These are phyloP conservation scores for Metschnikowia matae DNA, from an alignment of 805 yeast species.

Conservation along the genomic window DNA sequence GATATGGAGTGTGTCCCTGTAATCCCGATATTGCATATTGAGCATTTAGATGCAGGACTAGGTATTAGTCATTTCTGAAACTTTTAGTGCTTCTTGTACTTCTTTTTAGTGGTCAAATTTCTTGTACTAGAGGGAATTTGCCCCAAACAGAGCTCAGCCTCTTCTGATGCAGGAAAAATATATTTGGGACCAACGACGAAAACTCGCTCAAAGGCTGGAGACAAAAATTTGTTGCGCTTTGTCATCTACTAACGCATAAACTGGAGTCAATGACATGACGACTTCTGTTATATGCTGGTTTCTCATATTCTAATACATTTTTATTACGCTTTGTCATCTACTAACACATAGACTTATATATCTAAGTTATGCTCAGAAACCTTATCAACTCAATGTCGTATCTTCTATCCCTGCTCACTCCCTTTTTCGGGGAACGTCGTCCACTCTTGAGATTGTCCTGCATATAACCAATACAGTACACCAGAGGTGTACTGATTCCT, in stretches of 20 bases:
- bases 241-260: too few species aligned
- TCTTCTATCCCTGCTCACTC: too few species aligned
- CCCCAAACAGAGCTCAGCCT: background rate
- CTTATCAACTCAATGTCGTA: too few species aligned
- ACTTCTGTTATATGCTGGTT: too few species aligned
- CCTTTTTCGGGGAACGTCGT: too few species aligned
- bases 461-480: too few species aligned
- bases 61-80: background rate
- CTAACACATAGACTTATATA: too few species aligned
- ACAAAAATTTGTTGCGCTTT: background rate
- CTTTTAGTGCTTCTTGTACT: background rate
- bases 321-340: background rate
- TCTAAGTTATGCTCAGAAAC: too few species aligned
- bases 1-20: background rate
- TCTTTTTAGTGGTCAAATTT: background rate
- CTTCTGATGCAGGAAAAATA: background rate
- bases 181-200: background rate
- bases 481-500: too few species aligned
- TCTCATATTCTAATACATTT: too few species aligned
- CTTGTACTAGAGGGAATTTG: background rate
- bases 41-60: background rate
- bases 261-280: too few species aligned
- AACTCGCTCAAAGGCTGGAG: background rate
- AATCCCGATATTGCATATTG: background rate
- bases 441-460: too few species aligned